phyloP scores from a whole-genome alignment of 73 alveolate species.

The Symbiodinium pilosum region DNA sequence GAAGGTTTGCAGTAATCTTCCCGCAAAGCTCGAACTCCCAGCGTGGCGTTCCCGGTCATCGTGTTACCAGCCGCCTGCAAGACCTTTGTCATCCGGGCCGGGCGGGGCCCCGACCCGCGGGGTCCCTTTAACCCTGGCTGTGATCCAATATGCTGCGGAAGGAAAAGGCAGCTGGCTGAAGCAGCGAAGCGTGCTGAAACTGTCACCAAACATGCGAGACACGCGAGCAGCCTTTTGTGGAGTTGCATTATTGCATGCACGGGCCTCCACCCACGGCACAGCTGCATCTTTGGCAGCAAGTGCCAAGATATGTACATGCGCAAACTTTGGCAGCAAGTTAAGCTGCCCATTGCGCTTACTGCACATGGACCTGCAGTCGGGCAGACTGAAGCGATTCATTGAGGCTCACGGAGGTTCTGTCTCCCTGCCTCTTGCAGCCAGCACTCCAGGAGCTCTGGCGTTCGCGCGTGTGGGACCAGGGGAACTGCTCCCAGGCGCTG shows the following conservation, averaged over 20 bases:
- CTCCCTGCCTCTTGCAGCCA: constrained; percentile 48
- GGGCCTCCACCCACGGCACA: too few relatives aligned
- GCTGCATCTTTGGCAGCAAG: background rate
- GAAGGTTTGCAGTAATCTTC: constrained; percentile 3
- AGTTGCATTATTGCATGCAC: background rate
- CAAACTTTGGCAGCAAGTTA: too few relatives aligned
- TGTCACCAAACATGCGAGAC: background rate
- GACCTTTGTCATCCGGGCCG: background rate
- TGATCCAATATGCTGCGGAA: background rate
- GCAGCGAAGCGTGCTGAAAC: background rate
- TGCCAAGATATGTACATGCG: background rate
- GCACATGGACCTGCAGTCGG: too few relatives aligned
- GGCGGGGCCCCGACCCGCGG: background rate
- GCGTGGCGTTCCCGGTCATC: background rate
- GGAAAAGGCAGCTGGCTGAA: too few relatives aligned
- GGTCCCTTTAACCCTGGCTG: too few relatives aligned
- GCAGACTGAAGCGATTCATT: too few relatives aligned
- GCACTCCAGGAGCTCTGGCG: constrained; percentile 49
- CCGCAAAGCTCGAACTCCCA: constrained; percentile 15
- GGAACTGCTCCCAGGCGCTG: constrained; percentile 74
- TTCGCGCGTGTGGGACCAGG: constrained; percentile 43
- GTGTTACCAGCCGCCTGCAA: background rate
- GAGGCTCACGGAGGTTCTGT: too few relatives aligned
- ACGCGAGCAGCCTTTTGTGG: background rate
- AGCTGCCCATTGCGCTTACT: too few relatives aligned